A percentile compares a stretch with the other conserved stretches of the same genome.
Conservation (phyloP, 1,139 yeast species). For the Kodamaea fungicola region DNA sequence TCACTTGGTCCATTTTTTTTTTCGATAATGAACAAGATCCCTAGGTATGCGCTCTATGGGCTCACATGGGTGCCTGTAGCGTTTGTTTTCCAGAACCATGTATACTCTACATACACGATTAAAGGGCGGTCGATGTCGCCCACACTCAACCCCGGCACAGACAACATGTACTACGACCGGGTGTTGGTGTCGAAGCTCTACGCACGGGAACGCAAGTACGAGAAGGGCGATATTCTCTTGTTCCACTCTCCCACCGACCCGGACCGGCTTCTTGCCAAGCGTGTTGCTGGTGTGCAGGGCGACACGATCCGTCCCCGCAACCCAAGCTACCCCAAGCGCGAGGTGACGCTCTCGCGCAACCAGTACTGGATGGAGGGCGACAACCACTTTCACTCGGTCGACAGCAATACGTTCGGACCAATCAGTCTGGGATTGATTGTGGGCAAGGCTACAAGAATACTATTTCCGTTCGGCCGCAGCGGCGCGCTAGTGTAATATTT, state of each 20-base stretch:
- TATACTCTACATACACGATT: conserved; percentile 71
- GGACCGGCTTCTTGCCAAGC: conserved; percentile 65
- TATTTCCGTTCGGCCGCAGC: too few species aligned
- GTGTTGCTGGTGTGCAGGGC: conserved; percentile 73
- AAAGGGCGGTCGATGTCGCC: conserved; percentile 90
- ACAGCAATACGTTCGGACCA: conserved; percentile 84
- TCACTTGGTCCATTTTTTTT: conserved; percentile 41
- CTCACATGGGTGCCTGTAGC: conserved; percentile 77
- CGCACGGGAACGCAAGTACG: conserved; percentile 43
- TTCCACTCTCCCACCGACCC: conserved; percentile 80
- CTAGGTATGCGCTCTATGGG: conserved; percentile 14
- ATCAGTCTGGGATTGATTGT: conserved; percentile 72
- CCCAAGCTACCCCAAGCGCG: conserved; percentile 59
- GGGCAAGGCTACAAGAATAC: conserved; percentile 55
- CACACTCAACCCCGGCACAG: conserved; percentile 66
- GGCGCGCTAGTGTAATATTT: conserved; percentile 2
- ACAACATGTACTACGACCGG: conserved; percentile 56
- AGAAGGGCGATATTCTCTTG: conserved; percentile 71
- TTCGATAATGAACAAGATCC: too few species aligned
- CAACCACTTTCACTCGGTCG: conserved; percentile 75
- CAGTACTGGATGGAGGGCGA: conserved; percentile 97
- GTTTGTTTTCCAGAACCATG: conserved; percentile 66
- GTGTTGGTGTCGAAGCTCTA: conserved; percentile 69
- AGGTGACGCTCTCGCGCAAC: conserved; percentile 64
- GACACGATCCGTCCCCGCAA: conserved; percentile 55